Conservation (phyloP, 805 yeast genomes). For the Metschnikowia colocasiae region DNA sequence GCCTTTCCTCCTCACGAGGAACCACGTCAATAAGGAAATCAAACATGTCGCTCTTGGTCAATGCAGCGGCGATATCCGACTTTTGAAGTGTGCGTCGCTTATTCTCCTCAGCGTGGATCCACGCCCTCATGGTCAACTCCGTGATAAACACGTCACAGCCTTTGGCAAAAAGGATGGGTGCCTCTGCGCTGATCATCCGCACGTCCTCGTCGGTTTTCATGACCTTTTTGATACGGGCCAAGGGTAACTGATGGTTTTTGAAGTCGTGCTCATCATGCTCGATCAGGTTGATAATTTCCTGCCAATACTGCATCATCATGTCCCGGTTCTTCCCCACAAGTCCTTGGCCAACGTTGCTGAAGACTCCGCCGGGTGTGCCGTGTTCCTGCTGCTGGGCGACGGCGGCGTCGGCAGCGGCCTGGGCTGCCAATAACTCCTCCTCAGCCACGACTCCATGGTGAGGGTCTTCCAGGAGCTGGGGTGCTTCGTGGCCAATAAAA, state of each 20-base stretch:
- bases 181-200: slow-evolving; percentile 96
- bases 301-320: slow-evolving; percentile 96
- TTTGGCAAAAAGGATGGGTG: slow-evolving; percentile 94
- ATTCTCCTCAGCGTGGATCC: slow-evolving; percentile 98
- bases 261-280: slow-evolving; percentile 88
- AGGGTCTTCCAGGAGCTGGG: slow-evolving; percentile 7
- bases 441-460: slow-evolving; percentile 32
- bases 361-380: slow-evolving; percentile 55
- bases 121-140: slow-evolving; percentile 95
- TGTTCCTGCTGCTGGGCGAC: slow-evolving; percentile 43
- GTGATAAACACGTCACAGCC: slow-evolving; percentile 98
- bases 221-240: slow-evolving; percentile 94
- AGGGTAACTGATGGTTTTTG: slow-evolving; percentile 89
- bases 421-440: slow-evolving; percentile 42
- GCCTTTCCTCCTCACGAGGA: slow-evolving; percentile 80
- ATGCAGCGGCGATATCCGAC: slow-evolving; percentile 91
- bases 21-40: slow-evolving; percentile 95
- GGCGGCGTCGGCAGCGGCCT: slow-evolving; percentile 47
- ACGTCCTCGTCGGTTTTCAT: slow-evolving; percentile 98
- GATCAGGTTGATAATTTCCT: slow-evolving; percentile 87
- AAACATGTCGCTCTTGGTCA: slow-evolving; percentile 94
- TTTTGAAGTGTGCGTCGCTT: slow-evolving; percentile 92
- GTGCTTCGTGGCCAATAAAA: slow-evolving; percentile 8
- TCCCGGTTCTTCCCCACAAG: slow-evolving; percentile 55
- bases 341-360: slow-evolving; percentile 81